Evolutionary conservation across 306 rosid species (phyloP).

Genomic region (Dalbergia oliveri): DNA sequence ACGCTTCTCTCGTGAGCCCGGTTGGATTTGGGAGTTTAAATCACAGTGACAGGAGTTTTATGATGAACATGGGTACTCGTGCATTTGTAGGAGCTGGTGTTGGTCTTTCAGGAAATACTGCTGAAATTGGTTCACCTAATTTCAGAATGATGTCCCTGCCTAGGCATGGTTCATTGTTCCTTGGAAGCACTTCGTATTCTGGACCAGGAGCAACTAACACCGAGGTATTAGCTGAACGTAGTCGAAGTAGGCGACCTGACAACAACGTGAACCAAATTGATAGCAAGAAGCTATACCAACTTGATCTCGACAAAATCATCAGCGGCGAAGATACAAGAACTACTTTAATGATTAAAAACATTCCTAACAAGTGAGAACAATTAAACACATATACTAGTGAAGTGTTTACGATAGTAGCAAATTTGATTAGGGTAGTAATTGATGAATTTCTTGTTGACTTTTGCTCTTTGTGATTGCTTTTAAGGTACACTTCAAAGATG

Average conservation of each 20-base stretch:
- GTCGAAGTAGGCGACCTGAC: slow-evolving; percentile 76
- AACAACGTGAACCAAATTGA: slow-evolving; percentile 70
- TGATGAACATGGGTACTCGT: slow-evolving; percentile 68
- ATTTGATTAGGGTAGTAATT: slow-evolving; percentile 28
- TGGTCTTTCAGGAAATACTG: slow-evolving; percentile 71
- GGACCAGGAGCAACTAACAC: slow-evolving; percentile 61
- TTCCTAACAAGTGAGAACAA: slow-evolving; percentile 86
- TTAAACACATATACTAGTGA: slow-evolving; percentile 23
- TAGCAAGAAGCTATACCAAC: slow-evolving; percentile 87
- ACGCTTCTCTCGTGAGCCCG: slow-evolving; percentile 69
- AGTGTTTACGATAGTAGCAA: slow-evolving; percentile 4
- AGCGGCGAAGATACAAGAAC: slow-evolving; percentile 89
- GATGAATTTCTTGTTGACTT: slow-evolving; percentile 37
- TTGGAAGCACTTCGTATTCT: slow-evolving; percentile 71
- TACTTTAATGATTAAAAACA: slow-evolving; percentile 94
- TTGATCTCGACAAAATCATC: slow-evolving; percentile 85
- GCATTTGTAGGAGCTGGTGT: slow-evolving; percentile 61
- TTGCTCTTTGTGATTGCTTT: slow-evolving; percentile 40
- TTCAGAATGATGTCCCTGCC: slow-evolving; percentile 86
- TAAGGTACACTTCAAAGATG: slow-evolving; percentile 93
- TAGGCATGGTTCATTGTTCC: slow-evolving; percentile 70
- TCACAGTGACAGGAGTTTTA: slow-evolving; percentile 65
- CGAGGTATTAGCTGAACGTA: slow-evolving; percentile 73
- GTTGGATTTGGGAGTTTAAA: slow-evolving; percentile 62
- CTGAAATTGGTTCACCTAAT: slow-evolving; percentile 75